Evolutionary conservation across 345 rosid genomes (phyloP).

Genomic region (Rhizophora mangle): DNA sequence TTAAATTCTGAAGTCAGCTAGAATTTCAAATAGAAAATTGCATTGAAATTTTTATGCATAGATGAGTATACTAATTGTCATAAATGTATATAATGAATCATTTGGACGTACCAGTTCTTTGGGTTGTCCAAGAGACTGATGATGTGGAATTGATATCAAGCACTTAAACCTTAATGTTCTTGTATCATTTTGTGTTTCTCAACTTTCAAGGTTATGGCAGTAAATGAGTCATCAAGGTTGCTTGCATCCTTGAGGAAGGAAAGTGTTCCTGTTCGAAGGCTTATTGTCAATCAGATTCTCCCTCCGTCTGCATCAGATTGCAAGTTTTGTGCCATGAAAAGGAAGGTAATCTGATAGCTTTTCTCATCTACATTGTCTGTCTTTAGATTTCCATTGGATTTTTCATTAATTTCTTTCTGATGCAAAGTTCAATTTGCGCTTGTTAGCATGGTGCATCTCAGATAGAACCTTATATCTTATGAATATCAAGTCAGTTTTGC

Average conservation of each 20-base stretch:
- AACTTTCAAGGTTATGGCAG: slow-evolving; percentile 60
- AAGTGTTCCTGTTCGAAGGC: slow-evolving; percentile 57
- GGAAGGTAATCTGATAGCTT: slow-evolving; percentile 45
- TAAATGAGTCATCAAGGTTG: slow-evolving; percentile 72
- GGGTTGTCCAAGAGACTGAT: neutral
- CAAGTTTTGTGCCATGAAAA: slow-evolving; percentile 61
- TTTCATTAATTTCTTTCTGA: no score
- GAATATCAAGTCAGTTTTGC: neutral
- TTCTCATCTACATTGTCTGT: neutral
- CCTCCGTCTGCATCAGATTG: slow-evolving; percentile 59
- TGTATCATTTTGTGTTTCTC: slow-evolving; percentile 2
- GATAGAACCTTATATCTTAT: no score
- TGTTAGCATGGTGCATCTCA: no score
- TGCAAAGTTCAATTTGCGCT: no score
- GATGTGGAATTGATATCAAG: neutral
- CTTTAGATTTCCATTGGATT: no score
- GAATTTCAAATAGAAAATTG: no score
- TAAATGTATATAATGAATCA: neutral
- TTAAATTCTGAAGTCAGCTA: no score
- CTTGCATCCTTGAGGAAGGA: slow-evolving; percentile 63
- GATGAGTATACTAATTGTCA: no score
- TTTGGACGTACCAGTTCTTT: neutral
- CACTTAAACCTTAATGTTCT: neutral
- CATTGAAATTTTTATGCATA: no score
- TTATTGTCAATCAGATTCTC: slow-evolving; percentile 65